Base-by-base conservation (phyloP, 768 basidiomycete species). In the Kwoniella sp. region DNA sequence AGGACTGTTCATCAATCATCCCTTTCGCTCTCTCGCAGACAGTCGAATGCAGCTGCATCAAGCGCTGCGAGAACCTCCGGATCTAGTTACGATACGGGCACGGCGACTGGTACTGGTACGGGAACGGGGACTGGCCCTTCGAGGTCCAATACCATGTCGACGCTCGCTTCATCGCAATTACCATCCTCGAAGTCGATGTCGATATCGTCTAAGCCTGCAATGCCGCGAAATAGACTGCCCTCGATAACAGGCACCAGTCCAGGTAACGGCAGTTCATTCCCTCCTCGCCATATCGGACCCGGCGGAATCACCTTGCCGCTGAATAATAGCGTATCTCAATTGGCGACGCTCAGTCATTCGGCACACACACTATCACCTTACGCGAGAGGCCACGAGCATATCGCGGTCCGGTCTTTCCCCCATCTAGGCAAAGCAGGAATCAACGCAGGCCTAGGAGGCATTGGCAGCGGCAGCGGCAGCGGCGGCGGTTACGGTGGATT, bases 301-400 rank as follows among this genome's bases (percentile, higher is more conserved):
- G 69, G 65, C 15, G 73, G 71, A 1, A 78, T 79, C 45, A 77
- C 75, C 3, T 68, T 78, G 3, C 78, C 76, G n/a, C 82, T 87
- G 13, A 89, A 88, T 81, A 88, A 88, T 68, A 87, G 89, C 4
- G 84, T 95, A 23, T 91, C 90, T 61, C 91, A 95, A 68, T 83
- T 98, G 11, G 89, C 91, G 20, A 91, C 90, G 2, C 86, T 99
- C 52, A 88, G 87, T 22, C 85, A 89, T 71, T 93, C 92, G 1
- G 92, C 96, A 74, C 95, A 96, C 75, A 99, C 95, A 0, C 83
- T 99, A 2, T 92, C 90, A 0, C 95, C 94, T 0, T 97, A 95
- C 80, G 96, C 94, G 5, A 87, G 92, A 59, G 88, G 89, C 15
- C 84, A 93, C 29, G 89, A 90, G 65, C 93, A 96, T 80, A 94